A percentile compares a stretch with the other conserved stretches of the same genome.
Evolutionary conservation across 768 basidiomycete genomes (phyloP).

Genomic region (Leccinum aurantiacum): DNA sequence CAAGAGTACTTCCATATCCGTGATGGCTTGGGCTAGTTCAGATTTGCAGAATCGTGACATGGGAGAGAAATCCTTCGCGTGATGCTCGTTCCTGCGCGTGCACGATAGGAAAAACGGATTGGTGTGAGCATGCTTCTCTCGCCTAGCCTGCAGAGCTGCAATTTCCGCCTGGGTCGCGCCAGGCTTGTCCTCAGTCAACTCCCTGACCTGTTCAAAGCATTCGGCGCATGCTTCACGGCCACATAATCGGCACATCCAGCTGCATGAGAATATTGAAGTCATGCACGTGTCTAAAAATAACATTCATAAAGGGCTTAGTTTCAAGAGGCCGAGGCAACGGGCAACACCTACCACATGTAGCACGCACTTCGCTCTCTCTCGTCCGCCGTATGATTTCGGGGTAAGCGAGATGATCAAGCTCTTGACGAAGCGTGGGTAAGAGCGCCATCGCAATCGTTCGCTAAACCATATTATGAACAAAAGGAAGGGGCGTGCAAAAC

Average conservation of each 20-base stretch:
- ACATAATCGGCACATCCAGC: conserved; percentile 90
- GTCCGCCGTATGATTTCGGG: conserved; percentile 67
- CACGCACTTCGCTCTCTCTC: conserved; percentile 78
- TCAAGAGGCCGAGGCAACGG: conserved; percentile 4
- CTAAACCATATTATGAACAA: conserved; percentile 38
- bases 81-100: conserved; percentile 69
- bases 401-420: conserved; percentile 58
- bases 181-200: conserved; percentile 55
- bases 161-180: conserved; percentile 49
- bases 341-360: conserved; percentile 70
- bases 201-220: conserved; percentile 70
- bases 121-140: conserved; percentile 60
- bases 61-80: conserved; percentile 66
- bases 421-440: conserved; percentile 62
- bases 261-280: conserved; percentile 87
- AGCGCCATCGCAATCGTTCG: conserved; percentile 66
- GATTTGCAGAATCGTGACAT: conserved; percentile 70
- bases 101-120: conserved; percentile 78
- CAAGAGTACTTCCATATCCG: conserved; percentile 64
- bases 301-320: conserved; percentile 9
- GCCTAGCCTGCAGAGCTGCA: conserved; percentile 46
- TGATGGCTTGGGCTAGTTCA: conserved; percentile 65
- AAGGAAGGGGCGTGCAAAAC: not conserved
- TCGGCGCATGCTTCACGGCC: conserved; percentile 88
- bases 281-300: conserved; percentile 79